Base-by-base conservation (phyloP, 805 yeast species). In the Yamadazyma kitorensis region DNA sequence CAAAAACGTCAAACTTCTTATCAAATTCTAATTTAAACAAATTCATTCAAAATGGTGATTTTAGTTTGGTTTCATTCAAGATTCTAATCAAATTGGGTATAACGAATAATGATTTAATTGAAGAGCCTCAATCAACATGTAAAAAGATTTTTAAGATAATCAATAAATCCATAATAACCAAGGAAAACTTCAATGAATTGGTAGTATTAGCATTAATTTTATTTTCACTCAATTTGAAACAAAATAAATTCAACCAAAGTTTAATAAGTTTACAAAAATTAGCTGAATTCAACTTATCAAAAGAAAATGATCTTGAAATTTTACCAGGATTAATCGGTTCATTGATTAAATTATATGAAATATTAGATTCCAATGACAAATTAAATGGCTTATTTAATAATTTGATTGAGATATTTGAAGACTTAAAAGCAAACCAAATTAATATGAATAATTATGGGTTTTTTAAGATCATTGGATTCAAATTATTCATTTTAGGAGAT, bases 241-340 rank as follows among this genome's bases (percentile, higher is more conserved):
- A 45, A 7, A 31, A 35, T 6, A 49, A 43, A n/a, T 61, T 37
- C 34, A 55, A 54, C 33, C 69, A 58, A 45, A 37, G 72, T 1
- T 51, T 55, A 9, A 27, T 48, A 6, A 37, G 64, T 6, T 51
- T 74, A 29, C 74, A 72, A 45, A 46, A 51, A 17, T 37, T 62
- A 4, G 42, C 47, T 22, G 37, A 39, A 0, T 35, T 34, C 13
- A 41, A 41, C 21, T 25, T 54, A 14, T 7, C 27, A 3, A 16
- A 10, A n/a, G 24, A 14, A 2, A n/a, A 31, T 8, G 32, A 34
- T 6, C 70, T 68, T 38, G 44, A 48, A 15, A 32, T 63, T 3
- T 30, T 49, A 27, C 81, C 85, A 3, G 74, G 76, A 4, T 51
- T 82, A 28, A 61, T 73, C 24, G 75, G 78, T 17, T 56, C 71